A percentile compares a stretch with the other conserved stretches of the same genome.
These are phyloP conservation scores for Calonectria honghensis DNA, from an alignment of 2,329 filamentous ascomycete genomes.

Conservation along the genomic window DNA sequence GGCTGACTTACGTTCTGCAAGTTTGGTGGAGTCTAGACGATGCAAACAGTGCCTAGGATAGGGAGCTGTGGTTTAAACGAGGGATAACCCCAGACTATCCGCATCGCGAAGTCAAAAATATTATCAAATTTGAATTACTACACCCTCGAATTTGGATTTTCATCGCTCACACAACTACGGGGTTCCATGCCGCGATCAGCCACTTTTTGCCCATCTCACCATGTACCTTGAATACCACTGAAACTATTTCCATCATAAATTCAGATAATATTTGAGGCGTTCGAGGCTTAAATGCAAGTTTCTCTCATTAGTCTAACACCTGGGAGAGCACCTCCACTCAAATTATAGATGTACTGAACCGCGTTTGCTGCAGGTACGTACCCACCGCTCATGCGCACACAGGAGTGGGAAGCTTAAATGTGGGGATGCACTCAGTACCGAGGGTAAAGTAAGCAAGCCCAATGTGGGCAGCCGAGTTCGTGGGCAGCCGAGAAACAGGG, in stretches of 20 bases:
- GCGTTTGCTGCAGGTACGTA: not conserved
- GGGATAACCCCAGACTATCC: too few species aligned
- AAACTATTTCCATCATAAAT: not conserved
- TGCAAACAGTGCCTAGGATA: too few species aligned
- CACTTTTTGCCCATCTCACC: not conserved
- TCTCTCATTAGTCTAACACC: not conserved
- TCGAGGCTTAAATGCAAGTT: not conserved
- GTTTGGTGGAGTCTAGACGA: too few species aligned
- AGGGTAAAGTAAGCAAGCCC: not conserved
- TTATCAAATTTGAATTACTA: too few species aligned
- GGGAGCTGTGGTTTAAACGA: too few species aligned
- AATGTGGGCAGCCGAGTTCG: not conserved
- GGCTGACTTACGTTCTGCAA: too few species aligned
- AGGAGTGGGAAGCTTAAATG: not conserved
- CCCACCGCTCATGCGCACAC: not conserved
- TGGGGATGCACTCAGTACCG: not conserved
- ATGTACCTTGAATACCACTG: not conserved
- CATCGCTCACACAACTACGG: too few species aligned
- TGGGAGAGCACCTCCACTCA: not conserved
- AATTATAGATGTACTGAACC: not conserved
- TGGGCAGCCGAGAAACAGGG: not conserved
- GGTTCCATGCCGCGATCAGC: not conserved
- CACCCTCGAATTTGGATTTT: too few species aligned
- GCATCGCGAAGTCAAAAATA: too few species aligned
- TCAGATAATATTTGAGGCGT: not conserved